Evolutionary conservation across 495 filamentous ascomycete species (phyloP).

Genomic region (Hypoxylon intermedium): DNA sequence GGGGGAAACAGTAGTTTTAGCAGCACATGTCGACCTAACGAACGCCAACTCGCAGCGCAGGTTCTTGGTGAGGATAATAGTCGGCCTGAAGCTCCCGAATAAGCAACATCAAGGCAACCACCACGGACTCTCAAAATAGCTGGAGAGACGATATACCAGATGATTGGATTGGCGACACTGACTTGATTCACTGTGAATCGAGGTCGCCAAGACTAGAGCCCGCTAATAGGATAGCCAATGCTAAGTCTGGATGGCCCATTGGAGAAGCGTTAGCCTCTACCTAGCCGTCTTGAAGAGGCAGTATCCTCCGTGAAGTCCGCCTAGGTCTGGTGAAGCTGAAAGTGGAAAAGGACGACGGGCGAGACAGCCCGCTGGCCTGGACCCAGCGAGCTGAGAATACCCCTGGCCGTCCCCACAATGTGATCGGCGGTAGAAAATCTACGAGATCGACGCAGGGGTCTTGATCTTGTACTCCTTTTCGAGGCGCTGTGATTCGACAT

Average conservation of each 20-base stretch:
- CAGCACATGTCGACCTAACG: too few species aligned
- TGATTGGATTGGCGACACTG: slow-evolving; percentile 9
- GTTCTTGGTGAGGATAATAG: too few species aligned
- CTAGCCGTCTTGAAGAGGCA: too few species aligned
- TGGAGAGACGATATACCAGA: background rate
- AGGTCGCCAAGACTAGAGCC: slow-evolving; percentile 1
- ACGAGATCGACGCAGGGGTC: slow-evolving; percentile 30
- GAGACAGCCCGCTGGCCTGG: slow-evolving; percentile 7
- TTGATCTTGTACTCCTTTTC: slow-evolving; percentile 19
- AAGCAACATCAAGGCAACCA: too few species aligned
- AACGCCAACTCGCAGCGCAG: too few species aligned
- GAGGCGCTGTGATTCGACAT: background rate
- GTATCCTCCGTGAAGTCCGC: too few species aligned
- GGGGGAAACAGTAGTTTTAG: too few species aligned
- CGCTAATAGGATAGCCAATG: background rate
- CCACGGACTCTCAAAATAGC: background rate
- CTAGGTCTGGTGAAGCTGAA: background rate
- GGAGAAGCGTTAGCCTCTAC: background rate
- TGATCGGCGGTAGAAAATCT: slow-evolving; percentile 29
- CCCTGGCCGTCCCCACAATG: slow-evolving; percentile 18
- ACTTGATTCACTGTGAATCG: background rate
- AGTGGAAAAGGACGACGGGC: background rate
- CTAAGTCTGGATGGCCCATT: background rate
- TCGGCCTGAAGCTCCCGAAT: too few species aligned
- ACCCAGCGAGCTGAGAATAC: slow-evolving; percentile 4